These are phyloP conservation scores for Ochromonas danica DNA, from an alignment of 108 stramenopile species.

Conservation along the genomic window DNA sequence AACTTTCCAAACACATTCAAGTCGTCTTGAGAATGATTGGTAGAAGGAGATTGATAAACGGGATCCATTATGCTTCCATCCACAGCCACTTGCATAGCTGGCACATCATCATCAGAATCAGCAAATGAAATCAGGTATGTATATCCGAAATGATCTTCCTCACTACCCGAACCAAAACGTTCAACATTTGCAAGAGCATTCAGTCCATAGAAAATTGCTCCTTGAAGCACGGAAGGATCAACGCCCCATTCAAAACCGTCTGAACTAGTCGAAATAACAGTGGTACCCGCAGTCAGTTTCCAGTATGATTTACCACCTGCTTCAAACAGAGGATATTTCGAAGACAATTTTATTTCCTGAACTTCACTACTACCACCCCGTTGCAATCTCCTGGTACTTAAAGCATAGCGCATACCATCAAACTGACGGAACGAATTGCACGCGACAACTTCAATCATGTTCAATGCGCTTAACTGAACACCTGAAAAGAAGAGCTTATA, in stretches of 20 bases:
- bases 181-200: constrained; percentile 33
- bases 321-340: constrained; percentile 27
- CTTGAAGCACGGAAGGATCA: constrained; percentile 34
- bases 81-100: not conserved
- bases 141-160: constrained; percentile 26
- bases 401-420: constrained; percentile 11
- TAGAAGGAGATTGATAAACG: not conserved
- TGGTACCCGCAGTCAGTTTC: constrained; percentile 10
- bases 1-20: not conserved
- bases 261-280: not conserved
- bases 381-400: not conserved
- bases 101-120: not conserved
- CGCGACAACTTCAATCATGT: constrained; percentile 49
- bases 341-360: not conserved
- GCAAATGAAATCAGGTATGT: constrained; percentile 38
- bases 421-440: constrained; percentile 45
- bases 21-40: not conserved
- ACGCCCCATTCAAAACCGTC: constrained; percentile 41
- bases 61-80: not conserved
- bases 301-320: constrained; percentile 11
- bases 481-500: constrained; percentile 72
- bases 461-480: constrained; percentile 61
- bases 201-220: not conserved
- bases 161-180: constrained; percentile 48
- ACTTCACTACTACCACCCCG: not conserved